Evolutionary conservation across 2,329 filamentous ascomycete genomes (phyloP).

Genomic region (Ascochyta fabae): DNA sequence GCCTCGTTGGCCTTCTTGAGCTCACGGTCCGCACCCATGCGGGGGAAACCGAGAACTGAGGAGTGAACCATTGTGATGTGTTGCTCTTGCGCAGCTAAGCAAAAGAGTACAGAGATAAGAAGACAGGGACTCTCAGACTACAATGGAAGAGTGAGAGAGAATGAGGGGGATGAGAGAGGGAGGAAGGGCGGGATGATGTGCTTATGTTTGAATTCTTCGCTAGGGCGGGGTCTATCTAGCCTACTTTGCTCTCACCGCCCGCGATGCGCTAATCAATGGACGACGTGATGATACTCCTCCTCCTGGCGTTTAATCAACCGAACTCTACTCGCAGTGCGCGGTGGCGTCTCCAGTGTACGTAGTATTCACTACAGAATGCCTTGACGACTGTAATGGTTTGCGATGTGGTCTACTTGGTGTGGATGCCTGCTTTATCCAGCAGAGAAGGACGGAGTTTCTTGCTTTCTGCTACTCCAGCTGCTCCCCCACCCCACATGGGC

Average conservation of each 20-base stretch:
- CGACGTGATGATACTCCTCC: conserved; percentile 9
- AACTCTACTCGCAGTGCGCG: neutral
- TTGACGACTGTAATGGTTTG: neutral
- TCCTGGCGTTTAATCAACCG: neutral
- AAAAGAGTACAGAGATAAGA: conserved; percentile 13
- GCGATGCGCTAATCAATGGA: conserved; percentile 5
- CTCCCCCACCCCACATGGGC: conserved; percentile 8
- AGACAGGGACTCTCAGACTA: conserved; percentile 13
- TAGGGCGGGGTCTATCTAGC: conserved; percentile 31
- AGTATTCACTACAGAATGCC: neutral
- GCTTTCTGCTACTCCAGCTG: conserved; percentile 13
- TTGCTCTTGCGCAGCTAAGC: conserved; percentile 18
- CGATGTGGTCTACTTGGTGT: neutral
- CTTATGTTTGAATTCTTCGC: conserved; percentile 41
- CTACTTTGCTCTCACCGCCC: conserved; percentile 18
- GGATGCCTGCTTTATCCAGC: neutral
- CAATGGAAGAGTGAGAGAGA: conserved; percentile 21
- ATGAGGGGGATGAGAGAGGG: conserved; percentile 15
- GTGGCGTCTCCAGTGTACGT: neutral
- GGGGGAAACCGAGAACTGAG: conserved; percentile 95
- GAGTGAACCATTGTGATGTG: conserved; percentile 57
- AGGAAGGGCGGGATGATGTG: conserved; percentile 42
- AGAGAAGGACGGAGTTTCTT: neutral
- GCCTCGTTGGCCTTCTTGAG: conserved; percentile 99
- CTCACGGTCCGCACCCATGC: conserved; percentile 98